Base-by-base conservation (phyloP, 2,329 filamentous ascomycete species). In the Fusarium mangiferae region DNA sequence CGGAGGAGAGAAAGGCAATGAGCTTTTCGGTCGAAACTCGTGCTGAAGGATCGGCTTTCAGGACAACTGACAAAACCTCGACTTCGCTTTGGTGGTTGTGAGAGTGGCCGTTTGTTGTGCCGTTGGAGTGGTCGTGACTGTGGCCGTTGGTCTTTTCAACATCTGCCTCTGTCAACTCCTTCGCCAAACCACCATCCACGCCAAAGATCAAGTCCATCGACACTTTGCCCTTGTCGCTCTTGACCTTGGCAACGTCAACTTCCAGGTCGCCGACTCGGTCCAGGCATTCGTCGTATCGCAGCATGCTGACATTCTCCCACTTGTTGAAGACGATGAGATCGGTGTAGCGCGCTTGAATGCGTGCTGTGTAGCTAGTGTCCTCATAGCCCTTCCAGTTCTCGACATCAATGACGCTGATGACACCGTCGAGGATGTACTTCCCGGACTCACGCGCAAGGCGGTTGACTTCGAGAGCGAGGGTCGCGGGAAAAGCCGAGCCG, bases 301-400 rank as follows among this genome's bases (percentile, higher is more conserved):
- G 84, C 85, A 97, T 94, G 58, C 88, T 87, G 15, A 92, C 92
- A 11, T 82, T 79, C 83, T 98, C 95, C 93, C 94, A 97, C 84
- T 98, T 98, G 82, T 98, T 98, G 78, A 97, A 92, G 22, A 98
- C 90, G 70, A 98, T 92, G 70, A 98, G 81, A 82, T 98, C 95
- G 17, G 95, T 98, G 81, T 97, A 98, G 72, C 90, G 87, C 8
- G 95, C 95, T 86, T 98, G 95, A 75, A 98, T 87, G 79, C 93
- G 92, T 12, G 95, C 95, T 64, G 95, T 98, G 79, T 94, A 96
- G 66, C 92, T 94, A 30, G 93, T 97, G 82, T 97, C 95, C 77
- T 96, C 94, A 79, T 98, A 98, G 0, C 95, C 95, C 78, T 91
- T 86, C 95, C 95, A 98, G 80, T 98, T 98, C 88, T 98, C 95